Conservation (phyloP, 306 rosid genomes). For the Casuarina glauca region DNA sequence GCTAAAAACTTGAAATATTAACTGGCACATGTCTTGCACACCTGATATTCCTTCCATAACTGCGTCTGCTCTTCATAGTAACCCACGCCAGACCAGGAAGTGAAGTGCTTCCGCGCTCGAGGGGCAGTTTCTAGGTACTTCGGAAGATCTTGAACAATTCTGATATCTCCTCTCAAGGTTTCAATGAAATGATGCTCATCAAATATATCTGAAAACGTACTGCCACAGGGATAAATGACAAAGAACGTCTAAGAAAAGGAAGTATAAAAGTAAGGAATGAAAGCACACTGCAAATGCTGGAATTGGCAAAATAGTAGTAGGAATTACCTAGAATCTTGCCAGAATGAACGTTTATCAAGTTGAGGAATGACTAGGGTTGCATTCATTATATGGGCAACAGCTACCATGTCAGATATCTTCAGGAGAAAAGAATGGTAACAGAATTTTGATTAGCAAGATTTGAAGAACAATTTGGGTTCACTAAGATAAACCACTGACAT, state of each 20-base stretch:
- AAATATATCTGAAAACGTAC: conserved; percentile 87
- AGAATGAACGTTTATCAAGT: conserved; percentile 87
- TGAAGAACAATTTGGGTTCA: conserved; percentile 24
- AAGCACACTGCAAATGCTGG: conserved; percentile 19
- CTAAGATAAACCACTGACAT: conserved; percentile 18
- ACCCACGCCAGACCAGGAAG: conserved; percentile 73
- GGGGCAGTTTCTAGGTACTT: conserved; percentile 63
- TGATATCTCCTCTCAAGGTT: conserved; percentile 65
- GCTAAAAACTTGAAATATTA: not conserved
- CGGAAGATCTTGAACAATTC: conserved; percentile 71
- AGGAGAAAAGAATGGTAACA: conserved; percentile 24
- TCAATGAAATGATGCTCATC: conserved; percentile 80
- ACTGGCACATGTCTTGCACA: conserved; percentile 16
- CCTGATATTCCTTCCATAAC: conserved; percentile 85
- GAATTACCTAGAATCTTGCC: conserved; percentile 84
- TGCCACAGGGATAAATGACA: conserved; percentile 36
- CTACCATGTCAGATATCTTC: conserved; percentile 94
- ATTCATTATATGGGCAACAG: conserved; percentile 85
- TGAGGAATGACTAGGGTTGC: conserved; percentile 91
- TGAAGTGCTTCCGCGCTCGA: conserved; percentile 86
- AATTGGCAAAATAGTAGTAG: conserved; percentile 4
- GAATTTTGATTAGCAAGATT: conserved; percentile 5
- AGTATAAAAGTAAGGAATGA: conserved; percentile 1
- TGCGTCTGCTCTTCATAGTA: conserved; percentile 77
- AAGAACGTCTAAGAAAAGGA: conserved; percentile 25